Conservation (phyloP, 2,329 filamentous ascomycete genomes). For the Diaporthe sp. region DNA sequence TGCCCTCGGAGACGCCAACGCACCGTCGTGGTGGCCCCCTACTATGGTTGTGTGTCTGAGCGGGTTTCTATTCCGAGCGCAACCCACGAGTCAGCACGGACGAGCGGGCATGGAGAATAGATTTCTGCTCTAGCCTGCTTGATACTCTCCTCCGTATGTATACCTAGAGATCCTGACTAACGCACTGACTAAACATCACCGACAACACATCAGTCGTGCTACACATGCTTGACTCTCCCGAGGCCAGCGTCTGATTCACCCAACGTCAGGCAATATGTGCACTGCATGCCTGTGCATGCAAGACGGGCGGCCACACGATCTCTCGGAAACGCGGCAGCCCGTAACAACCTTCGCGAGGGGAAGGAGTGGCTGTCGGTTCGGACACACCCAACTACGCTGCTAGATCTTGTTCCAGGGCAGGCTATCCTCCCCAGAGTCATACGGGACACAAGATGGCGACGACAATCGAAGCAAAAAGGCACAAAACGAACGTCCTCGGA, state of each 20-base stretch:
- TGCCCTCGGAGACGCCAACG: constrained; percentile 11
- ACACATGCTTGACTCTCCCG: constrained; percentile 9
- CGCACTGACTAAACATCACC: neutral
- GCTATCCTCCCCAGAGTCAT: neutral
- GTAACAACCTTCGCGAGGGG: neutral
- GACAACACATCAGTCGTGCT: neutral
- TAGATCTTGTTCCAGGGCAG: neutral
- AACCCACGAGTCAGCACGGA: constrained; percentile 7
- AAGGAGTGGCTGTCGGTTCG: neutral
- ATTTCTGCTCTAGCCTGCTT: neutral
- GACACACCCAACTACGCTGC: neutral
- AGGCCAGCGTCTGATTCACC: constrained; percentile 1
- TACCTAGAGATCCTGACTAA: neutral
- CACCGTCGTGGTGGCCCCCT: constrained; percentile 8
- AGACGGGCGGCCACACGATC: neutral
- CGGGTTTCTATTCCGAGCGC: constrained; percentile 20
- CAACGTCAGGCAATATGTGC: neutral
- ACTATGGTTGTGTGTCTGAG: constrained; percentile 14
- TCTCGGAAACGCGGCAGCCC: neutral
- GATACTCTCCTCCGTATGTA: neutral
- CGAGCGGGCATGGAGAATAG: neutral
- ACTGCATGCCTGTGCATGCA: neutral
- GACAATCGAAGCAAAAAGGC: neutral
- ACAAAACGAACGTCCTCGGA: constrained; percentile 30
- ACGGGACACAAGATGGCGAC: neutral